phyloP scores from a whole-genome alignment of 2,329 filamentous ascomycete genomes.

The Pochonia chlamydosporia region DNA sequence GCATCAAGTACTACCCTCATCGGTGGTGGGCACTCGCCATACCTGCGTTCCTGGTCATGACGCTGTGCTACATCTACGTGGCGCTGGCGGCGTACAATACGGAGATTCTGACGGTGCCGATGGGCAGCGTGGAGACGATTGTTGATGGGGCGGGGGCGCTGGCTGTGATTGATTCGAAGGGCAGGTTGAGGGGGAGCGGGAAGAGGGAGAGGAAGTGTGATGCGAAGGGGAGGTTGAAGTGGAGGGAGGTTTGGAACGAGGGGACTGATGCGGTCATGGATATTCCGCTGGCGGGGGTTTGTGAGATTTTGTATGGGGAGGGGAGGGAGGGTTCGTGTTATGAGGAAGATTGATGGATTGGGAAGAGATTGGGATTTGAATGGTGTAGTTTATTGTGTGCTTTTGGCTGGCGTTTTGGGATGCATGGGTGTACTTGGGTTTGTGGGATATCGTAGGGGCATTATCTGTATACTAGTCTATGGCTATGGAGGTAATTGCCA shows the following conservation, averaged over 20 bases:
- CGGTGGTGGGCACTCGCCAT: constrained; percentile 96
- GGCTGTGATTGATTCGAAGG: constrained; percentile 71
- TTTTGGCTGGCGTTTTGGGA: not conserved
- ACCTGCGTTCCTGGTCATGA: constrained; percentile 83
- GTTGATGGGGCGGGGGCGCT: constrained; percentile 87
- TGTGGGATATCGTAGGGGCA: too few species aligned
- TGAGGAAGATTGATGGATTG: not conserved
- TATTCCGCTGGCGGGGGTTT: constrained; percentile 88
- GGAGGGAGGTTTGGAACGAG: constrained; percentile 80
- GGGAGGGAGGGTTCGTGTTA: constrained; percentile 25
- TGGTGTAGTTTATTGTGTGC: not conserved
- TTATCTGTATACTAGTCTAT: too few species aligned
- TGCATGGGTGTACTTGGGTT: too few species aligned
- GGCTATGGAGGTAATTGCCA: too few species aligned
- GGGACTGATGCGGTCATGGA: constrained; percentile 98
- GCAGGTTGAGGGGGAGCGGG: constrained; percentile 37
- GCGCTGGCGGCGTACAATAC: constrained; percentile 89
- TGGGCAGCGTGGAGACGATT: constrained; percentile 78
- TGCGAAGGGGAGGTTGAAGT: constrained; percentile 47
- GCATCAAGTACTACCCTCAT: constrained; percentile 95
- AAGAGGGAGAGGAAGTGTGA: constrained; percentile 31
- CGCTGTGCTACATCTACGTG: constrained; percentile 87
- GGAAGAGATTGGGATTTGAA: not conserved
- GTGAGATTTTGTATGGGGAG: constrained; percentile 84
- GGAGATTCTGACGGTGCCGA: constrained; percentile 75